Percentiles rank a stretch among this genome's conserved stretches.
Conservation (phyloP, 805 yeast genomes). For the Ogataea naganishii region DNA sequence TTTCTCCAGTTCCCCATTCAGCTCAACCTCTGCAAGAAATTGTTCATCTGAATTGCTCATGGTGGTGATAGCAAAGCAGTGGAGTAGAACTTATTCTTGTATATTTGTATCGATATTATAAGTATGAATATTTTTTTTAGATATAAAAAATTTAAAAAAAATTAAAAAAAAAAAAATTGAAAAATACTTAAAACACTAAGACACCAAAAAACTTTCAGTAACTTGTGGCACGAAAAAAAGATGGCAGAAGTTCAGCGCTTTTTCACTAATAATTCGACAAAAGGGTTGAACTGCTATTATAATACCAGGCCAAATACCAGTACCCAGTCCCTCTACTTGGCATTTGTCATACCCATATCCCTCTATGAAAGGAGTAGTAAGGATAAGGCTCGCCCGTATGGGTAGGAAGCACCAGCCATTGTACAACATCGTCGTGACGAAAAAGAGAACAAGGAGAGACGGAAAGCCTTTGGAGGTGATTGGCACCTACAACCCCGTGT, state of each 20-base stretch:
- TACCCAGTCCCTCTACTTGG: too few relatives aligned
- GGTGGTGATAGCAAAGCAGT: too few relatives aligned
- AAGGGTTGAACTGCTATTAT: too few relatives aligned
- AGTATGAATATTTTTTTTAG: not conserved
- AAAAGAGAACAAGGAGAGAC: conserved; percentile 69
- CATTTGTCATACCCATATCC: too few relatives aligned
- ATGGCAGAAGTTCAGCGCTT: too few relatives aligned
- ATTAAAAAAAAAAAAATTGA: conserved; percentile 3
- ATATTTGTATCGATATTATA: too few relatives aligned
- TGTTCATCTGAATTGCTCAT: too few relatives aligned
- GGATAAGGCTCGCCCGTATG: conserved; percentile 86
- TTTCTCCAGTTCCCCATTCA: conserved; percentile 56
- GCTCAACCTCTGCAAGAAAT: too few relatives aligned
- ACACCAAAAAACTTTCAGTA: conserved; percentile 5
- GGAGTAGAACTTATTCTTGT: too few relatives aligned
- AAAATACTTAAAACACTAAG: conserved; percentile 3
- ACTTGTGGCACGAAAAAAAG: too few relatives aligned
- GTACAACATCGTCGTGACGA: conserved; percentile 87
- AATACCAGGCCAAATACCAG: too few relatives aligned
- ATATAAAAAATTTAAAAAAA: conserved; percentile 2
- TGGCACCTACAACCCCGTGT: conserved; percentile 86
- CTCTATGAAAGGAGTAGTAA: conserved; percentile 59
- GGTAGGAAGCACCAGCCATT: conserved; percentile 84
- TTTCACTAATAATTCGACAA: too few relatives aligned
- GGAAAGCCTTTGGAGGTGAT: conserved; percentile 88